Evolutionary conservation across 1,284 basidiomycete species (phyloP), one percentile per base, ranked within the genome.

Genomic region (Malassezia obtusa): DNA sequence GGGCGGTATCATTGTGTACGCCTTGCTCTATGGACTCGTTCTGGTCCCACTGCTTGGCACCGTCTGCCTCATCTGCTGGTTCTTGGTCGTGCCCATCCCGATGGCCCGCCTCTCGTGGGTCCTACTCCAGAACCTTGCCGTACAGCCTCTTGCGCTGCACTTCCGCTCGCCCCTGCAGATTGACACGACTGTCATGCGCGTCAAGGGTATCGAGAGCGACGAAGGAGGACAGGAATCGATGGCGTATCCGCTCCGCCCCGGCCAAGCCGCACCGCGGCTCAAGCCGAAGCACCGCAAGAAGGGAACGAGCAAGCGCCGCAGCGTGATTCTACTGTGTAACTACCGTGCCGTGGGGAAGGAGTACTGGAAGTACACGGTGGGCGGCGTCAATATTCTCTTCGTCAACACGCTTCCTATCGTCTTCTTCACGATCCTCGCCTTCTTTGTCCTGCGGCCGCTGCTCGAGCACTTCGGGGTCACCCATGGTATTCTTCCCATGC

Each of bases 351-450:
- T 86, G 41, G 94, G 92, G 0, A 77, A 83, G 65, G 82, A 94
- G 75, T 98, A 95, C 77, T 96, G 90, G 84, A 99, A 99, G 79
- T 99, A 98, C 76, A 99, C 94, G 2, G 82, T 99, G 43, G 90
- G 92, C 22, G 94, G 94, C 24, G 90, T 98, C 64, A 99, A 99
- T 79, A 96, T 99, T 73, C 77, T 98, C 60, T 98, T 99, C 75
- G 82, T 99, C 78, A 95, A 98, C 77, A 84, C 96, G 49, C 76
- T 98, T 26, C 87, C 89, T 0, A 76, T 96, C 49, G 89, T 98
- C 9, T 88, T 94, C 75, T 89, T 98, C 77, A 89, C 87, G 66
- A 94, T 98, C 68, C 81, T 94, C 60, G 91, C 95, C 76, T 90
- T 87, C 17, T 83, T 89, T 68, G 77, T 95, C 49, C 79, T 99